Base-by-base conservation (phyloP, 305 asterid genomes). In the Fraxinus albicans region DNA sequence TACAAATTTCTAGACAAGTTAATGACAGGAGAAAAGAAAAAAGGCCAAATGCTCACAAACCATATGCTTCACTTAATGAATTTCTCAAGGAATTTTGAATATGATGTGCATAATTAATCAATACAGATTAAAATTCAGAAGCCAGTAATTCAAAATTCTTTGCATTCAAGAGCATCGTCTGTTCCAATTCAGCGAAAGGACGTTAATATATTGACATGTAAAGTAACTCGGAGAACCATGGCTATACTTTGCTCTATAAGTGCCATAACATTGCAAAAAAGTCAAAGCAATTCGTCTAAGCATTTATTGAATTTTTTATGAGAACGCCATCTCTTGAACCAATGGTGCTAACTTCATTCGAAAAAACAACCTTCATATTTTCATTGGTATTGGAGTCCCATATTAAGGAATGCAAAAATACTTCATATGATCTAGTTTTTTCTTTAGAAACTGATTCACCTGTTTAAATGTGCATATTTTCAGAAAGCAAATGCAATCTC, bases 401-500 rank as follows among this genome's bases (percentile, higher is more conserved):
- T 40, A 19, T 58, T 13, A 23, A 76, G 76, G 34, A 70, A 58
- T 72, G 80, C 63, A 53, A 67, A 80, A 82, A 7, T 78, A 31
- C 50, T 67, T 69, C 76, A 69, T 31, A 31, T 12, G 27, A 69
- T 27, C 21, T 4, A 69, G 40, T 29, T 69, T 69, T 69, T 69
- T 0, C 75, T 31, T 69, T 69, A 29, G 21, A 69, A 69, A 29
- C 40, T 69, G 38, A 69, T 79, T 12, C 74, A n/a, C 55, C 53
- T 23, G 60, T 25, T 84, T 33, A 8, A 35, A 58, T 73, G 29
- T 55, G 78, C 73, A 67, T 25, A 60, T 47, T 80, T 25, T 27
- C 36, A 78, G 81, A 73, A 79, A 58, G 47, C 34, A 63, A 9
- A 69, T 69, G 40, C 40, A 42, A 76, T 77, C 76, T 44, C 55